These are phyloP conservation scores for Claviceps paspali DNA, from an alignment of 2,329 filamentous ascomycete genomes.

Conservation along the genomic window DNA sequence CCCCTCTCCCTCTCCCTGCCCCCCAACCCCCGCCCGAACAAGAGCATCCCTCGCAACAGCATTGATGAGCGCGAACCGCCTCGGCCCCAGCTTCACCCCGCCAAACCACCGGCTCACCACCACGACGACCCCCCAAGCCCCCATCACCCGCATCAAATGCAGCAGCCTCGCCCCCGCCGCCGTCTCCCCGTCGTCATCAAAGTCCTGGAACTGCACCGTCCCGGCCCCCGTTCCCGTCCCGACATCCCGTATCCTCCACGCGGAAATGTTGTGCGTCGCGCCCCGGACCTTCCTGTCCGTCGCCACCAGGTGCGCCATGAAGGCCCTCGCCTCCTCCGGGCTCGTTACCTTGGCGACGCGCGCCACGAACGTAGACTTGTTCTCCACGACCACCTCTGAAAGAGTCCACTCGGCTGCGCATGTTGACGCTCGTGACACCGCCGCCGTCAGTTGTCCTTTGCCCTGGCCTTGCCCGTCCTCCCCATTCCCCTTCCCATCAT, in stretches of 20 bases:
- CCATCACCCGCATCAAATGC: constrained; percentile 89
- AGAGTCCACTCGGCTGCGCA: constrained; percentile 60
- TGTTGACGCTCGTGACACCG: constrained; percentile 45
- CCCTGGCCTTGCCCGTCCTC: no score
- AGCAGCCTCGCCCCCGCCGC: constrained; percentile 76
- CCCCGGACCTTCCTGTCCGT: constrained; percentile 72
- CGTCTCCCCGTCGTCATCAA: constrained; percentile 89
- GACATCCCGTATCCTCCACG: constrained; percentile 71
- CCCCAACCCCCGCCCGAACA: constrained; percentile 57
- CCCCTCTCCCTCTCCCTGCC: constrained; percentile 25
- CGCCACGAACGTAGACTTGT: constrained; percentile 79
- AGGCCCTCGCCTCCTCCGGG: constrained; percentile 53
- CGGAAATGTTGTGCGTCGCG: constrained; percentile 91
- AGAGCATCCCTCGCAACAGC: constrained; percentile 70
- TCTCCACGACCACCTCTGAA: constrained; percentile 60
- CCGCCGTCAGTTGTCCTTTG: background rate
- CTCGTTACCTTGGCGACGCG: constrained; percentile 48
- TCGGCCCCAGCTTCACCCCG: constrained; percentile 74
- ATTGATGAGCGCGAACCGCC: constrained; percentile 84
- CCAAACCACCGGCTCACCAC: constrained; percentile 95
- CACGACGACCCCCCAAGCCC: constrained; percentile 82
- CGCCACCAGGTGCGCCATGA: constrained; percentile 59
- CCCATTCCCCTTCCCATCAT: background rate
- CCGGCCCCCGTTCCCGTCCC: no score
- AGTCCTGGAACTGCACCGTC: constrained; percentile 63